Base-by-base conservation (phyloP, 768 basidiomycete genomes). In the Mycena indigotica region DNA sequence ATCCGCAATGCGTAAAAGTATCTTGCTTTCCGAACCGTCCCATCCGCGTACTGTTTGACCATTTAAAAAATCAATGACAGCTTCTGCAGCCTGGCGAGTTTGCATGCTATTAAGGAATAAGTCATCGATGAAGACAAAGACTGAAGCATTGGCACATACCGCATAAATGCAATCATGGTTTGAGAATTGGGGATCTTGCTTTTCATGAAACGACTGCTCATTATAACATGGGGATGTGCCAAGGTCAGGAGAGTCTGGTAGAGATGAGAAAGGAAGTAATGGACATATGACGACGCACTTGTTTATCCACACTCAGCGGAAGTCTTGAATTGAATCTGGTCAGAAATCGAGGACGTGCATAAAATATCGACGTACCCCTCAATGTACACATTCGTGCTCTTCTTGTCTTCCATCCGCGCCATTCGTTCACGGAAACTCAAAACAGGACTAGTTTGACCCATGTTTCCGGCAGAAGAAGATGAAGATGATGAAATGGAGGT, bases 131-230 rank as follows among this genome's bases (percentile, higher is more conserved):
- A 19, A 23, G 28, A 28, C 62, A 46, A 55, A 48, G n/a, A n/a
- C n/a, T 41, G 23, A 15, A n/a, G 16, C 48, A 29, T 26, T 41
- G 13, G 4, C 12, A 19, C 41, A 17, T 52, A 84, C 83, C 84
- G 74, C 52, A 84, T 81, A 50, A 85, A 84, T 8, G 83, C 83
- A 53, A 85, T 84, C 52, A 83, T 81, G 44, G 84, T 73, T 26
- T 77, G 77, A 8, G 82, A 81, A 39, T 76, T 73, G 32, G 78
- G 81, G n/a, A 84, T 61, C 55, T 80, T 76, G 5, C 82, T 84
- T 60, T 78, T 78, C 57, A 85, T 83, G 65, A 84, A 81, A 5
- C 84, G 76, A 55, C 76, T 81, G 59, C 80, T 81, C 67, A 78
- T 81, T 65, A 85, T 83, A 41, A 70, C 66, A 67, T 81, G 65